A percentile compares a stretch with the other conserved stretches of the same genome.
These are phyloP conservation scores for Wickerhamomyces sydowiorum DNA, from an alignment of 805 yeast species.

Conservation along the genomic window DNA sequence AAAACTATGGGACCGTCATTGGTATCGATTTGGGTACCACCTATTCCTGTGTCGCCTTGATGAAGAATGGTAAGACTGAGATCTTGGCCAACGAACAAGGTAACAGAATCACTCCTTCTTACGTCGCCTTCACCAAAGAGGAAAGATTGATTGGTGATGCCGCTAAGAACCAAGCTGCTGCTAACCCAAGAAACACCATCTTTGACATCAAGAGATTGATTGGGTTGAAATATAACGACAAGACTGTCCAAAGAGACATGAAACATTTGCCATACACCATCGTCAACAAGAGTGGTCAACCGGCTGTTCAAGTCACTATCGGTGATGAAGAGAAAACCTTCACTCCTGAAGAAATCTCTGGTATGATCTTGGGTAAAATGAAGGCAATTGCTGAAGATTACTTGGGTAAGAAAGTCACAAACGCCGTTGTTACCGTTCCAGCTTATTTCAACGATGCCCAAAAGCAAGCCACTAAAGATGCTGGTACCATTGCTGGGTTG, in stretches of 20 bases:
- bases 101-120: constrained; percentile 94
- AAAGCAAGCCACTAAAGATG: constrained; percentile 92
- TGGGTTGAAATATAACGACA: constrained; percentile 75
- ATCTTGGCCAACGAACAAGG: constrained; percentile 96
- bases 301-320: constrained; percentile 70
- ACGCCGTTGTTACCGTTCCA: constrained; percentile 90
- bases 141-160: constrained; percentile 96
- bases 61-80: constrained; percentile 83
- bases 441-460: constrained; percentile 93
- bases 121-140: constrained; percentile 86
- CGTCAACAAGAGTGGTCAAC: constrained; percentile 70
- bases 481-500: constrained; percentile 88
- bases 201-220: constrained; percentile 91
- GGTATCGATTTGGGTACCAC: constrained; percentile 98
- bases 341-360: constrained; percentile 90
- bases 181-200: constrained; percentile 80
- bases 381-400: constrained; percentile 88
- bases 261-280: constrained; percentile 79
- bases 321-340: constrained; percentile 71
- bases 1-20: constrained; percentile 61
- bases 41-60: constrained; percentile 92
- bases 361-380: constrained; percentile 91
- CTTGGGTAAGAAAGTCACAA: constrained; percentile 77
- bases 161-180: constrained; percentile 92
- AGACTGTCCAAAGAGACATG: constrained; percentile 73